Evolutionary conservation across 164 flowering plant genomes (phyloP), one percentile per base, ranked within the genome.

Genomic region (Nelumbo lutea): DNA sequence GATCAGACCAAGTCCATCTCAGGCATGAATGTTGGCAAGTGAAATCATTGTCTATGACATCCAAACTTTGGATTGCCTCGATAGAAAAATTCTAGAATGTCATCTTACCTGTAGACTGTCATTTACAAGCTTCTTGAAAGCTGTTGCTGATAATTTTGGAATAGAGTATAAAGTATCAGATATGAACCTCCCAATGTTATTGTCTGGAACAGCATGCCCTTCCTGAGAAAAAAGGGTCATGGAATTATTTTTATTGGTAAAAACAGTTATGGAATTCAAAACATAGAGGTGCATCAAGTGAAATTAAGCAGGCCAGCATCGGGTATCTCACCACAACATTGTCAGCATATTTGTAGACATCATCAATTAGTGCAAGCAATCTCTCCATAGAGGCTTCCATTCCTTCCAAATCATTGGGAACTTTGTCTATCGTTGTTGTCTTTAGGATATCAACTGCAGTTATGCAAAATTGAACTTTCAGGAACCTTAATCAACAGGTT

Each of bases 391-490:
- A 75, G 67, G 86, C 83, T 75, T 93, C 98, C 99, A 96, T 93
- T 73, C 95, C 96, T 81, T 96, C 99, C 79, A 93, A 78, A 82
- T 93, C 98, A 77, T 69, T 85, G 6, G 99, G 99, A n/a, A 96
- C 77, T 79, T 93, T 93, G 75, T 96, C 97, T 61, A 90, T 96
- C 65, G 52, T 64, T 5, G 91, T 83, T 50, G 83, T 72, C 85
- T 93, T 96, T 40, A 96, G 79, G 11, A 88, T 82, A 66, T 93
- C 98, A 83, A 83, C 98, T 96, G 83, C 72, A 66, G 75, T 15
- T 27, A 27, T 58, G 2, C 4, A 61, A 41, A 42, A 69, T 47
- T 11, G 11, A 42, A 39, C 57, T 40, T 11, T 52, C 3, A 68
- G 64, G 46, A 59, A 60, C 15, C 3, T 46, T 10, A 15, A 57